A percentile compares a stretch with the other conserved stretches of the same genome.
Conservation (phyloP, 257 asterid species). For the Eustoma russellianum region DNA sequence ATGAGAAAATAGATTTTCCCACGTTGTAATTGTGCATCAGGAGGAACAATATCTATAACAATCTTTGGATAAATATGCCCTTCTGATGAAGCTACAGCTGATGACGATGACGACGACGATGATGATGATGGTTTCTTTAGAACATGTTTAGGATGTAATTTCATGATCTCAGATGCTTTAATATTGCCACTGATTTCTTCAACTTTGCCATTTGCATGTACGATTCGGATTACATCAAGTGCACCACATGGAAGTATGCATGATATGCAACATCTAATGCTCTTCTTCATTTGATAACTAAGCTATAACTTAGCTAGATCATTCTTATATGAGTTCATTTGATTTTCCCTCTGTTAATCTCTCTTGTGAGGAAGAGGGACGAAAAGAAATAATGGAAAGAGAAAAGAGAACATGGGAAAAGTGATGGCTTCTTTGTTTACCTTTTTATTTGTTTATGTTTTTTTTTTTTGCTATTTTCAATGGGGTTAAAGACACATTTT, state of each 20-base stretch:
- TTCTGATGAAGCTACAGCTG: no score
- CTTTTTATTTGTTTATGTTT: no score
- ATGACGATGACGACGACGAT: no score
- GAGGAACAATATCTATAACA: constrained; percentile 43
- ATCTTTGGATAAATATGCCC: constrained; percentile 9
- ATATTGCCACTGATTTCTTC: constrained; percentile 67
- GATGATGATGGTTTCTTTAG: constrained; percentile 62
- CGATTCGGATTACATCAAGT: constrained; percentile 85
- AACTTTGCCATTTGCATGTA: constrained; percentile 73
- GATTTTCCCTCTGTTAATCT: no score
- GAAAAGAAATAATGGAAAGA: no score
- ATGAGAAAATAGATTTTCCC: constrained; percentile 92
- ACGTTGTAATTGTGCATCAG: constrained; percentile 74
- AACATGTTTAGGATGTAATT: constrained; percentile 75
- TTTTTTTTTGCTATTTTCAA: no score
- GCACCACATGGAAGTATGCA: constrained; percentile 98
- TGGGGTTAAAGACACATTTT: no score
- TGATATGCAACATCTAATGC: constrained; percentile 91
- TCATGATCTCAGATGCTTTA: constrained; percentile 70
- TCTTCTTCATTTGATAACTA: constrained; percentile 45
- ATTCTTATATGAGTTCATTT: no score
- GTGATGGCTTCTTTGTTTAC: no score
- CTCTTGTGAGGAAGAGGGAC: no score
- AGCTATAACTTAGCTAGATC: no score
- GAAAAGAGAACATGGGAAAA: no score